phyloP scores from a whole-genome alignment of 2,329 filamentous ascomycete genomes.

The Aspergillus hortae region DNA sequence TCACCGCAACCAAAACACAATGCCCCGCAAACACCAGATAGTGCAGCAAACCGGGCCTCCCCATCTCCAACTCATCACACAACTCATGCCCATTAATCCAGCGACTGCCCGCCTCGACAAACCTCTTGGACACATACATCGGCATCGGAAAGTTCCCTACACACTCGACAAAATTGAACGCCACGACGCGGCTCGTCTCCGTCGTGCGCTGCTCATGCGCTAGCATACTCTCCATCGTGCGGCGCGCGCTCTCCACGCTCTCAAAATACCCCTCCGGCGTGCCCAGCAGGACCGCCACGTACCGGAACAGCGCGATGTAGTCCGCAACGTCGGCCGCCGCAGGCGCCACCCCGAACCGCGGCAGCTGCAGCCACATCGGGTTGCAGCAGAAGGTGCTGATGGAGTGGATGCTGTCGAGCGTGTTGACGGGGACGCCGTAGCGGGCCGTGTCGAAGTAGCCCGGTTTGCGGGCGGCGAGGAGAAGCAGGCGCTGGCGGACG shows the following conservation, averaged over 20 bases:
- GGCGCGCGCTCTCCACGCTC: slow-evolving; percentile 52
- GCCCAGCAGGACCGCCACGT: slow-evolving; percentile 66
- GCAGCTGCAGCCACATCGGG: slow-evolving; percentile 63
- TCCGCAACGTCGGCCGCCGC: slow-evolving; percentile 58
- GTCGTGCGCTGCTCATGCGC: slow-evolving; percentile 34
- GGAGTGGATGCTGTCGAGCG: slow-evolving; percentile 68
- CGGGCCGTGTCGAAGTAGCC: slow-evolving; percentile 58
- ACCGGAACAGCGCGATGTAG: slow-evolving; percentile 71
- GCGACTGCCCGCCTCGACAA: slow-evolving; percentile 38
- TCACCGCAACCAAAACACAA: slow-evolving; percentile 28
- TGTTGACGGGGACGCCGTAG: slow-evolving; percentile 66
- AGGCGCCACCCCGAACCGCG: slow-evolving; percentile 65
- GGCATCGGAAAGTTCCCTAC: slow-evolving; percentile 34
- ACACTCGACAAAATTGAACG: slow-evolving; percentile 39
- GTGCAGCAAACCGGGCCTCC: slow-evolving; percentile 22
- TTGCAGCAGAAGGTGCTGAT: slow-evolving; percentile 65
- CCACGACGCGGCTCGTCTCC: slow-evolving; percentile 32
- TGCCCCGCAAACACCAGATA: slow-evolving; percentile 13
- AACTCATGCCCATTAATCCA: slow-evolving; percentile 38
- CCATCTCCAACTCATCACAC: slow-evolving; percentile 35
- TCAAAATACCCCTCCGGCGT: slow-evolving; percentile 60
- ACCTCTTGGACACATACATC: slow-evolving; percentile 32
- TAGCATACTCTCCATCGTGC: slow-evolving; percentile 54
- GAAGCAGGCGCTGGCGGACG: slow-evolving; percentile 62
- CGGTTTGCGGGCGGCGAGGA: slow-evolving; percentile 51